Base-by-base conservation (phyloP, 345 rosid genomes). In the Populus simonii region DNA sequence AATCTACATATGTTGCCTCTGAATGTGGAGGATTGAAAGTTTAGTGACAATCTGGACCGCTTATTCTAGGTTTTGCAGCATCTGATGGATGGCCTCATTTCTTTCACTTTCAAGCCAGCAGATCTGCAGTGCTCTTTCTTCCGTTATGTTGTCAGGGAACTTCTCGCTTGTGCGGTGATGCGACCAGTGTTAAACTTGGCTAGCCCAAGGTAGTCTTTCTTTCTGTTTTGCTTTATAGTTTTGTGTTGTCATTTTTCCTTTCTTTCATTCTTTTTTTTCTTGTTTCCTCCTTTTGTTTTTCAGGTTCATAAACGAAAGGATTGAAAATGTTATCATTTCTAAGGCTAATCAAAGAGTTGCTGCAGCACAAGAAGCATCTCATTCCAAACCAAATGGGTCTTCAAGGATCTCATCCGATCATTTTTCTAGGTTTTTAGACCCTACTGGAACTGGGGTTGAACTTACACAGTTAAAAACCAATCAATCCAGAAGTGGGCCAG, bases 271-370 rank as follows among this genome's bases (percentile, higher is more conserved):
- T 29, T 82, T 20, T 47, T 74, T 27, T 67, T 80, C 67, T 74
- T 68, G 39, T 72, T 78, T 57, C 76, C 74, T 51, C 12, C 62
- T 77, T 66, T 61, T 29, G 66, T 53, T 76, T 74, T 59, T 76
- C 88, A 96, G 99, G 87, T 94, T 96, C 82, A 86, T 96, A 73
- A 96, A 96, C 75, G 97, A 90, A 85, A 92, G 93, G 86, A 96
- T 96, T 33, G 99, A 94, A 79, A 88, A 84, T 79, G 81, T 90
- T 41, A 90, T 89, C 81, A 80, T 89, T 65, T 85, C 95, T 76
- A 96, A 91, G 88, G 86, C 86, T 80, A 90, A 73, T 72, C 87
- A 84, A 81, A 86, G 84, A 78, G 65, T 83, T 73, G 79, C 77
- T 69, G 73, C 85, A 29, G 83, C 87, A n/a, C 81, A 85, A 77